These are phyloP conservation scores for Helotiales sp. DNA, from an alignment of 2,329 filamentous ascomycete species.

Conservation along the genomic window DNA sequence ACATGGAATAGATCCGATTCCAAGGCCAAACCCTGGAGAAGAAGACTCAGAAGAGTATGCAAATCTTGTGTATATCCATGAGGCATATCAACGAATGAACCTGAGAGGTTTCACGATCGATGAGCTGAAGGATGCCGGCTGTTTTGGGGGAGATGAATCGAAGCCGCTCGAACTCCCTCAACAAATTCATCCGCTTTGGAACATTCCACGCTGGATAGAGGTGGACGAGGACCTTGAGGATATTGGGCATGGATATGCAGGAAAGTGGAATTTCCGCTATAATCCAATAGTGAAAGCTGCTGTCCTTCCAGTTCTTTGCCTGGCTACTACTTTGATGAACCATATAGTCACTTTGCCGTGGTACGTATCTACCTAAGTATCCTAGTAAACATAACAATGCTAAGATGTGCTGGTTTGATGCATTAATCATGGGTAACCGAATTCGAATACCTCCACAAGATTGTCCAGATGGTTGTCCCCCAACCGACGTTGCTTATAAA, in stretches of 20 bases:
- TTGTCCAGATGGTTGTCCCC: neutral
- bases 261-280: neutral
- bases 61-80: neutral
- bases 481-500: neutral
- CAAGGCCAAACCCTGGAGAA: neutral
- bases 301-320: neutral
- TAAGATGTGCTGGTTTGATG: neutral
- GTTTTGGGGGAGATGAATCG: neutral
- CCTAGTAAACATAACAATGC: neutral
- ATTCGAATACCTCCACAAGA: neutral
- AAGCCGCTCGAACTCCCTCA: neutral
- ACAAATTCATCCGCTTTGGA: neutral
- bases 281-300: neutral
- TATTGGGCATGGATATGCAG: neutral
- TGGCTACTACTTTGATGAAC: neutral
- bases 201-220: neutral
- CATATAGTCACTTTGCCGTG: neutral
- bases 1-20: neutral
- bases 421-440: neutral
- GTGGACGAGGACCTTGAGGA: neutral
- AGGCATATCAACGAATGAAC: neutral
- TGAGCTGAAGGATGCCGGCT: neutral
- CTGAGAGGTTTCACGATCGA: neutral
- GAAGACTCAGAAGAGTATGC: neutral
- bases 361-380: neutral